A percentile compares a stretch with the other conserved stretches of the same genome.
phyloP scores from a whole-genome alignment of 1,139 yeast species.

The Pichia sp. region DNA sequence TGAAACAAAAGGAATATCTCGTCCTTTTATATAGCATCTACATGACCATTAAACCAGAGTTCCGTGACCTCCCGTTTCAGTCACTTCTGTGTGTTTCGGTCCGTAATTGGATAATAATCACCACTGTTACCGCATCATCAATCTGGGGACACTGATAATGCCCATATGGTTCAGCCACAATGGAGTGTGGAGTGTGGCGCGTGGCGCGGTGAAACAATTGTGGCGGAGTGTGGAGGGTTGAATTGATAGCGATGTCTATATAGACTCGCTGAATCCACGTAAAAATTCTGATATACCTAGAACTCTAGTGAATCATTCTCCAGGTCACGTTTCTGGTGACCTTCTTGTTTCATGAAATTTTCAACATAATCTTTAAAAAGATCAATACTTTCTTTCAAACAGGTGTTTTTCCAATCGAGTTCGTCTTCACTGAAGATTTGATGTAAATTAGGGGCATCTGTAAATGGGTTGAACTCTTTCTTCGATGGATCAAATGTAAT shows the following conservation, averaged over 20 bases:
- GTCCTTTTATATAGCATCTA: too few relatives aligned
- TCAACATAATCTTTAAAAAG: slow-evolving; percentile 65
- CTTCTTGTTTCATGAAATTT: slow-evolving; percentile 55
- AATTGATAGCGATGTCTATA: too few relatives aligned
- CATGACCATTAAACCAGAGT: too few relatives aligned
- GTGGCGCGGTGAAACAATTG: neutral
- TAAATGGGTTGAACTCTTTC: slow-evolving; percentile 71
- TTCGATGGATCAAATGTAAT: slow-evolving; percentile 77
- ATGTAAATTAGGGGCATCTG: slow-evolving; percentile 70
- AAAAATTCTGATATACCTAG: too few relatives aligned
- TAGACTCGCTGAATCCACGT: too few relatives aligned
- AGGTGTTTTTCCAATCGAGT: slow-evolving; percentile 57
- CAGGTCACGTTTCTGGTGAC: slow-evolving; percentile 42
- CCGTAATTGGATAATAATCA: too few relatives aligned
- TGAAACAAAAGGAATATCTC: too few relatives aligned
- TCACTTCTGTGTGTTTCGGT: too few relatives aligned
- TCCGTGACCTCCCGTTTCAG: too few relatives aligned
- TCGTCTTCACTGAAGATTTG: slow-evolving; percentile 45
- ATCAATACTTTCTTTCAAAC: slow-evolving; percentile 73
- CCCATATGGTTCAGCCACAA: too few relatives aligned
- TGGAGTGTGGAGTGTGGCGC: neutral
- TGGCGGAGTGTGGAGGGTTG: neutral
- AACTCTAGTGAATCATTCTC: slow-evolving; percentile 27
- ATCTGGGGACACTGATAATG: too few relatives aligned
- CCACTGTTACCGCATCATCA: too few relatives aligned